Percentiles rank a stretch among this genome's conserved stretches.
Evolutionary conservation across 805 yeast species (phyloP).

Genomic region (Blastobotrys terrestris): DNA sequence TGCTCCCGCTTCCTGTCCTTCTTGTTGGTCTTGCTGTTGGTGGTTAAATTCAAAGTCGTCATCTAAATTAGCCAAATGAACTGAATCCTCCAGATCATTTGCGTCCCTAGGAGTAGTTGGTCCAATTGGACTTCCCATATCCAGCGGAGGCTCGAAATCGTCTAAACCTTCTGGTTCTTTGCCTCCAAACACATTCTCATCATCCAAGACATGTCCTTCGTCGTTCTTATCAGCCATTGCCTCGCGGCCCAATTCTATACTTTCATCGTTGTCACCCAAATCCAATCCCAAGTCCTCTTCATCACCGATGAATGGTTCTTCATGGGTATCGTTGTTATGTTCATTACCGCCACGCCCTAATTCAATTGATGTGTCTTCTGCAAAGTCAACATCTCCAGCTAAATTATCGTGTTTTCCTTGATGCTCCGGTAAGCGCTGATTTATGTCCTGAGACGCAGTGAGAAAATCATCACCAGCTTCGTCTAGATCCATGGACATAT

Average conservation of each 20-base stretch:
- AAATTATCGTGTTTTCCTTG: neutral
- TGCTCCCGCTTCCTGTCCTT: neutral
- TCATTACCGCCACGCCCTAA: conserved; percentile 44
- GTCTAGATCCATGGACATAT: conserved; percentile 6
- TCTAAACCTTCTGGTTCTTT: neutral
- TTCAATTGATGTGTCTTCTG: conserved; percentile 57
- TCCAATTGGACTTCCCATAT: neutral
- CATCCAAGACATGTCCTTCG: conserved; percentile 5
- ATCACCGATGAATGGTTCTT: conserved; percentile 29
- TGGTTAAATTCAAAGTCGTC: neutral
- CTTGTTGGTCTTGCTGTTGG: neutral
- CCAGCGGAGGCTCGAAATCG: neutral
- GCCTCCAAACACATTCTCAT: neutral
- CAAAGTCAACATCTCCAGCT: conserved; percentile 9
- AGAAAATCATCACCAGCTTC: neutral
- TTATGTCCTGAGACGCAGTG: conserved; percentile 1
- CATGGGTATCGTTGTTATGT: conserved; percentile 12
- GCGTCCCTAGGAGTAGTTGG: neutral
- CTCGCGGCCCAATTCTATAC: conserved; percentile 35
- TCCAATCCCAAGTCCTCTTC: conserved; percentile 48
- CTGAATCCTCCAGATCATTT: neutral
- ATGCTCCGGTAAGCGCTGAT: neutral
- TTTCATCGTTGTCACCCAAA: conserved; percentile 39
- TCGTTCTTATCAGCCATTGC: conserved; percentile 16
- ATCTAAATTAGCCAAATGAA: conserved; percentile 1